phyloP scores from a whole-genome alignment of 495 filamentous ascomycete species.

The Aspergillus cavernicola region DNA sequence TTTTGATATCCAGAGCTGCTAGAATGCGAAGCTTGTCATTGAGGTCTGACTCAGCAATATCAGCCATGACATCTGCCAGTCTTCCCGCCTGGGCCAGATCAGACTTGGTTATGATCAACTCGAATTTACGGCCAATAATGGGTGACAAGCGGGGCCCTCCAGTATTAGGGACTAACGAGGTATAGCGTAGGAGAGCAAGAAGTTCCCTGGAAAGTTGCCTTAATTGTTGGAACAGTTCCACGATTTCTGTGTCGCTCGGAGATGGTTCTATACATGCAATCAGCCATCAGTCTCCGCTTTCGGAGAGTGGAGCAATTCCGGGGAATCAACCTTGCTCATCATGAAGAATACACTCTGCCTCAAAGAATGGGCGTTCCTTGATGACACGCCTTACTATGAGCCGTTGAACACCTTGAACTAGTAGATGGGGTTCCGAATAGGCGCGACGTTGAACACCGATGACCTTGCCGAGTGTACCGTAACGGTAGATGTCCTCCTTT shows the following conservation, averaged over 20 bases:
- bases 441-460: slow-evolving; percentile 76
- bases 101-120: slow-evolving; percentile 77
- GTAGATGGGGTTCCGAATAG: slow-evolving; percentile 71
- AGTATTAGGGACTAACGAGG: slow-evolving; percentile 64
- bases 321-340: slow-evolving; percentile 54
- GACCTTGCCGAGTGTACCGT: slow-evolving; percentile 77
- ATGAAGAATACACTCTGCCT: slow-evolving; percentile 64
- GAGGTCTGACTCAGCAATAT: slow-evolving; percentile 76
- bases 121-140: slow-evolving; percentile 76
- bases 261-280: slow-evolving; percentile 32
- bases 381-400: slow-evolving; percentile 70
- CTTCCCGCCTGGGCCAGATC: slow-evolving; percentile 73
- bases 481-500: slow-evolving; percentile 70
- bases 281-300: slow-evolving; percentile 9
- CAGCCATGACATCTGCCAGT: slow-evolving; percentile 95
- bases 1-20: slow-evolving; percentile 67
- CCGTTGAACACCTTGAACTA: slow-evolving; percentile 81
- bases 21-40: slow-evolving; percentile 88
- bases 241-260: slow-evolving; percentile 51
- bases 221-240: slow-evolving; percentile 70
- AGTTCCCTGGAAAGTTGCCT: slow-evolving; percentile 82
- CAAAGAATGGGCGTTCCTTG: slow-evolving; percentile 80
- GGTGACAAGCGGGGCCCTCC: slow-evolving; percentile 63
- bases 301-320: slow-evolving; percentile 14
- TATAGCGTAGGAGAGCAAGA: slow-evolving; percentile 71